These are phyloP conservation scores for Brassica nigra DNA, from an alignment of 345 rosid genomes.

Conservation along the genomic window DNA sequence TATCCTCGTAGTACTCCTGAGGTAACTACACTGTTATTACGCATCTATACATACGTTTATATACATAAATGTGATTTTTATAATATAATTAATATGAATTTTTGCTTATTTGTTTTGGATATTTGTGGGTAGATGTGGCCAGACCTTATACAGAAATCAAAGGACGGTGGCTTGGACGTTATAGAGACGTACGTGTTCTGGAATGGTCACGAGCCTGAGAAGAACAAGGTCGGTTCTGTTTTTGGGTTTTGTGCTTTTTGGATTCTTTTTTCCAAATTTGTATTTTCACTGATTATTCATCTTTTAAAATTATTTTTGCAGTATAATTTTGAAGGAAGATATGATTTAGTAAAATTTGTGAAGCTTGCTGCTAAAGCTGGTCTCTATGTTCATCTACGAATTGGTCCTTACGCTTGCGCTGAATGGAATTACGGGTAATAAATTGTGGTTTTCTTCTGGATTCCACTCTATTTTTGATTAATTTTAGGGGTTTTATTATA, in stretches of 20 bases:
- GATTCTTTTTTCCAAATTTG: background rate
- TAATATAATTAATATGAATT: background rate
- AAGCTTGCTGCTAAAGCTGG: conserved; percentile 85
- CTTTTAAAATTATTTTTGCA: conserved; percentile 30
- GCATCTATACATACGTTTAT: background rate
- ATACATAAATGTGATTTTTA: background rate
- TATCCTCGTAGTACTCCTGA: conserved; percentile 96
- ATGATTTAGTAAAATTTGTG: conserved; percentile 79
- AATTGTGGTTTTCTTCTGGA: background rate
- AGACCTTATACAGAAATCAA: conserved; percentile 88
- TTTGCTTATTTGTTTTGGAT: background rate
- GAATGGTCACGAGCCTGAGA: conserved; percentile 81
- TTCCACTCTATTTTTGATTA: background rate
- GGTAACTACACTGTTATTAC: conserved; percentile 41
- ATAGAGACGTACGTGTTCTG: conserved; percentile 95
- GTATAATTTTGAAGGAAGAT: conserved; percentile 91
- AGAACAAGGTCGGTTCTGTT: conserved; percentile 59
- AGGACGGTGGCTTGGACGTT: conserved; percentile 91
- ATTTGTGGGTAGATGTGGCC: conserved; percentile 82
- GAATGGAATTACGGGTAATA: conserved; percentile 96
- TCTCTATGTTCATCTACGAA: conserved; percentile 86
- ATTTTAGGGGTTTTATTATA: background rate
- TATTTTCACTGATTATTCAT: background rate
- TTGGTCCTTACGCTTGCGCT: conserved; percentile 95
- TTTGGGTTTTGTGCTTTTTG: background rate